Evolutionary conservation across 2,329 filamentous ascomycete genomes (phyloP).

Genomic region (Periconia macrospinosa): DNA sequence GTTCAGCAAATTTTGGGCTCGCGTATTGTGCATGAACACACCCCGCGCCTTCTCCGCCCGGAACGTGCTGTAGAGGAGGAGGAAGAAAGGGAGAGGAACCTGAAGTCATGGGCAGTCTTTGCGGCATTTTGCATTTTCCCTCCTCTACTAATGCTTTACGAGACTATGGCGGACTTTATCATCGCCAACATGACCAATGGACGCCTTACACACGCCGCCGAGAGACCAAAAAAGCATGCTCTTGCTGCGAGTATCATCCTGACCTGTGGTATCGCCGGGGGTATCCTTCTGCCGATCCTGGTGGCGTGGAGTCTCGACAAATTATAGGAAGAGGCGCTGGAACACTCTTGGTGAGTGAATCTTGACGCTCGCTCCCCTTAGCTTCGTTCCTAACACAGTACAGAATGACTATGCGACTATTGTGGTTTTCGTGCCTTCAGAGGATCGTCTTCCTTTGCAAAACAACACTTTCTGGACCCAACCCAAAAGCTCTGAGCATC

Average conservation of each 20-base stretch:
- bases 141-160: conserved; percentile 40
- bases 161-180: conserved; percentile 34
- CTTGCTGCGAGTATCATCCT: conserved; percentile 32
- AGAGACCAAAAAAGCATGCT: conserved; percentile 34
- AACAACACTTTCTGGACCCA: too few species aligned
- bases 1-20: conserved; percentile 8
- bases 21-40: conserved; percentile 21
- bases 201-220: conserved; percentile 29
- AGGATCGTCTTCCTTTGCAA: too few species aligned
- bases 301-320: conserved; percentile 6
- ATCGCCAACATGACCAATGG: conserved; percentile 35
- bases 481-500: too few species aligned
- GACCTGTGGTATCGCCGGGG: conserved; percentile 25
- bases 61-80: conserved; percentile 24
- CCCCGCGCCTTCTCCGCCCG: conserved; percentile 34
- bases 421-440: too few species aligned
- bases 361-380: not conserved
- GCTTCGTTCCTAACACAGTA: not conserved
- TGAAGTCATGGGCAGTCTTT: conserved; percentile 39
- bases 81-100: conserved; percentile 28
- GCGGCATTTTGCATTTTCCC: conserved; percentile 38
- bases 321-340: not conserved
- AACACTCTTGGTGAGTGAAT: not conserved
- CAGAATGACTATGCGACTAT: too few species aligned
- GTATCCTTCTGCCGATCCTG: conserved; percentile 30